Conservation (phyloP, 208 protist genomes). For the Tritrichomonas musculus region DNA sequence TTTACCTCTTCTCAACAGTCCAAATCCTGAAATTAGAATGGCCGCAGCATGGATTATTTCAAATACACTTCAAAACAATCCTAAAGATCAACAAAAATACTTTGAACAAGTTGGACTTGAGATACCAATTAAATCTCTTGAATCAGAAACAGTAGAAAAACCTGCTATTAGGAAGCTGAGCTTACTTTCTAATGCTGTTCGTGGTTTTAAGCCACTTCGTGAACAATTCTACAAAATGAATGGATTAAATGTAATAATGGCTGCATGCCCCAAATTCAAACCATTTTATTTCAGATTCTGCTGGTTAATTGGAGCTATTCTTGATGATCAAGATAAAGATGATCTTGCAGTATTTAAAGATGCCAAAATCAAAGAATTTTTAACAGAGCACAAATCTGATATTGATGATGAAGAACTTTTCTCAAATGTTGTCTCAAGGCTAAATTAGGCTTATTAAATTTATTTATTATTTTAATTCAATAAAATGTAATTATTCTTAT, state of each 20-base stretch:
- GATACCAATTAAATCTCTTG: background rate
- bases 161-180: background rate
- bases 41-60: conserved; percentile 20
- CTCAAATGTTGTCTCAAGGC: background rate
- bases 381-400: background rate
- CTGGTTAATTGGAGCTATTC: background rate
- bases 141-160: background rate
- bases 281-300: background rate
- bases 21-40: background rate
- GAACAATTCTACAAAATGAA: background rate
- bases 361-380: background rate
- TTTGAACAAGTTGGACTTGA: background rate
- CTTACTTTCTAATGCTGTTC: background rate
- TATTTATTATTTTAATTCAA: background rate
- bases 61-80: conserved; percentile 13
- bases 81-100: conserved; percentile 13
- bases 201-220: background rate
- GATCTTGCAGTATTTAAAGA: no score
- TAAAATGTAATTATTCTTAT: no score
- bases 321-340: background rate
- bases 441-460: no score
- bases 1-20: background rate
- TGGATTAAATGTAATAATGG: background rate
- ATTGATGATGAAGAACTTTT: conserved; percentile 28
- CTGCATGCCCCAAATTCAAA: background rate